These are phyloP conservation scores for Epichloe typhina DNA, from an alignment of 2,329 filamentous ascomycete species.

Conservation along the genomic window DNA sequence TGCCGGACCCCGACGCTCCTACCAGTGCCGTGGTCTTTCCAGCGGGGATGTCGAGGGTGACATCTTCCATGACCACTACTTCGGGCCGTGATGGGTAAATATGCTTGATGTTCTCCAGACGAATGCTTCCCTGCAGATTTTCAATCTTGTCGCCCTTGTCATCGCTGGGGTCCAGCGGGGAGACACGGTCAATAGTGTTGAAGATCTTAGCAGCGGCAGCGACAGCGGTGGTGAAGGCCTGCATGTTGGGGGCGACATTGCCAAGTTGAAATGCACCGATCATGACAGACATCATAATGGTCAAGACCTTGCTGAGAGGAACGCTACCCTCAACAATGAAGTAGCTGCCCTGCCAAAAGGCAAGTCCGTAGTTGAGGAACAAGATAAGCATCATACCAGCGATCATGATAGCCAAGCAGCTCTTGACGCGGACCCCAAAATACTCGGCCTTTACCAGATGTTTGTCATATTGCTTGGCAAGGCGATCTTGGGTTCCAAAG, in stretches of 20 bases:
- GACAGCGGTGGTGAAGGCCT: slow-evolving; percentile 73
- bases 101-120: slow-evolving; percentile 72
- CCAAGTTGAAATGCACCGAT: slow-evolving; percentile 87
- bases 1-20: slow-evolving; percentile 86
- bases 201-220: slow-evolving; percentile 87
- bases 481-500: slow-evolving; percentile 83
- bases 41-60: slow-evolving; percentile 67
- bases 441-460: slow-evolving; percentile 62
- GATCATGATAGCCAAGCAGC: slow-evolving; percentile 62
- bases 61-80: slow-evolving; percentile 74
- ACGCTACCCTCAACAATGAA: slow-evolving; percentile 57
- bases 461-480: slow-evolving; percentile 73
- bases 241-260: slow-evolving; percentile 72
- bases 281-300: slow-evolving; percentile 80
- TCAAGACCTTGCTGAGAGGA: slow-evolving; percentile 59
- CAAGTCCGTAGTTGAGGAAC: slow-evolving; percentile 75
- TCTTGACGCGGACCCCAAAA: slow-evolving; percentile 66
- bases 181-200: slow-evolving; percentile 78
- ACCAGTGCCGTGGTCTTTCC: slow-evolving; percentile 90
- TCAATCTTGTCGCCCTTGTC: slow-evolving; percentile 60
- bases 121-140: slow-evolving; percentile 56
- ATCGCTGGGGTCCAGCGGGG: slow-evolving; percentile 67
- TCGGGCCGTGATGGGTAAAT: slow-evolving; percentile 91
- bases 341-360: slow-evolving; percentile 76
- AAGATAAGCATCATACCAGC: slow-evolving; percentile 72